Base-by-base conservation (phyloP, 345 rosid species). In the Aquilaria malaccensis region DNA sequence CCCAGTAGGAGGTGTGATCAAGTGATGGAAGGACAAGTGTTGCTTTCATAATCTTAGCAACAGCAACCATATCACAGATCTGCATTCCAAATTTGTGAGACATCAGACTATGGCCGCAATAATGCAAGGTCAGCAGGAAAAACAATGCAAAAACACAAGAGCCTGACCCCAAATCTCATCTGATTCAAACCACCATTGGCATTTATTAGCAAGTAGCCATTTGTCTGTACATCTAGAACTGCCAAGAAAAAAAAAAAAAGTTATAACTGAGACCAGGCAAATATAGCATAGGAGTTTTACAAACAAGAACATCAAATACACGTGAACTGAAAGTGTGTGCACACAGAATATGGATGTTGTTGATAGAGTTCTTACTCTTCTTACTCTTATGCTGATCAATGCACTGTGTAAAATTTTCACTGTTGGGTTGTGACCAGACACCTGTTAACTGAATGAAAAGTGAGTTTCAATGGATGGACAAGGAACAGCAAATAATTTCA, bases 151-250 rank as follows among this genome's bases (percentile, higher is more conserved):
- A 9, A 37, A 59, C 70, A 71, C 66, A 79, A 81, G 51, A 81
- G 77, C 81, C 92, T 60, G 86, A 93, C 98, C 97, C 98, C 98
- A 84, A 89, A 89, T 87, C 98, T 83, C 98, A 93, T 89, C 86
- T 93, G 98, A 72, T 93, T 93, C 66, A 93, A 79, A 83, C 98
- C 98, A 59, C 98, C 98, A 72, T 93, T 93, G 52, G 97, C 96
- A 79, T 87, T 89, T 63, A 89, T 78, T 62, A 87, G 87, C 60
- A 93, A 76, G 77, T 84, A 93, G 12, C 96, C 97, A 78, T 87
- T 84, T 9, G 92, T 89, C 70, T 74, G 85, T 63, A 78, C 69
- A 64, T 74, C 87, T 65, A 83, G 71, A 83, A 73, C 97, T 93
- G 92, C 72, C 71, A 82, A 71, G 45, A 54, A 66, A 68, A 22